These are phyloP conservation scores for Glebionis coronaria DNA, from an alignment of 129 eudicot species.

Conservation along the genomic window DNA sequence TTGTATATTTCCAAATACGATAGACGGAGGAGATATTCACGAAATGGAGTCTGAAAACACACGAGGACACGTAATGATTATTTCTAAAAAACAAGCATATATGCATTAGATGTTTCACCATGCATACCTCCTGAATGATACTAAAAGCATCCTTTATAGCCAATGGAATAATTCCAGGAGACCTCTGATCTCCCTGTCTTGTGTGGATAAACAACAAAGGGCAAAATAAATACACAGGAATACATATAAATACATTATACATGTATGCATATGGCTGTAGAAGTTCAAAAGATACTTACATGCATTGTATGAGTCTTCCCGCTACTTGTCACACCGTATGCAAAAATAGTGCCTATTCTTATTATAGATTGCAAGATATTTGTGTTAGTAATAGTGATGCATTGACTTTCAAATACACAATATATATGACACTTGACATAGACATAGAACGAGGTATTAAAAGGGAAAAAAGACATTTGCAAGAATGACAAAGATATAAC, in stretches of 20 bases:
- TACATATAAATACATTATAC: neutral
- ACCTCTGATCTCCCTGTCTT: constrained; percentile 91
- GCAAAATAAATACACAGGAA: constrained; percentile 1
- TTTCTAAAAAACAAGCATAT: constrained; percentile 8
- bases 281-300: constrained; percentile 38
- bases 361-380: constrained; percentile 9
- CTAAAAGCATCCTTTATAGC: constrained; percentile 94
- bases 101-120: constrained; percentile 3
- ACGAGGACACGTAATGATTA: constrained; percentile 13
- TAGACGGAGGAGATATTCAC: constrained; percentile 90
- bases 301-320: constrained; percentile 93
- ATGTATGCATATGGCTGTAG: neutral
- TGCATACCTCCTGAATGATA: constrained; percentile 83
- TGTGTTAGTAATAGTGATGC: neutral
- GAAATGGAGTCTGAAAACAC: constrained; percentile 66
- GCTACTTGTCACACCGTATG: constrained; percentile 90
- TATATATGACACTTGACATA: neutral
- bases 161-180: constrained; percentile 93
- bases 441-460: neutral
- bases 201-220: constrained; percentile 16
- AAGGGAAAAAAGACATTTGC: neutral
- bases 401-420: neutral
- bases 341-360: constrained; percentile 72
- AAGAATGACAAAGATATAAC: neutral
- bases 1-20: constrained; percentile 92